phyloP scores from a whole-genome alignment of 2,329 filamentous ascomycete genomes.

The Trichophyton schoenleinii region DNA sequence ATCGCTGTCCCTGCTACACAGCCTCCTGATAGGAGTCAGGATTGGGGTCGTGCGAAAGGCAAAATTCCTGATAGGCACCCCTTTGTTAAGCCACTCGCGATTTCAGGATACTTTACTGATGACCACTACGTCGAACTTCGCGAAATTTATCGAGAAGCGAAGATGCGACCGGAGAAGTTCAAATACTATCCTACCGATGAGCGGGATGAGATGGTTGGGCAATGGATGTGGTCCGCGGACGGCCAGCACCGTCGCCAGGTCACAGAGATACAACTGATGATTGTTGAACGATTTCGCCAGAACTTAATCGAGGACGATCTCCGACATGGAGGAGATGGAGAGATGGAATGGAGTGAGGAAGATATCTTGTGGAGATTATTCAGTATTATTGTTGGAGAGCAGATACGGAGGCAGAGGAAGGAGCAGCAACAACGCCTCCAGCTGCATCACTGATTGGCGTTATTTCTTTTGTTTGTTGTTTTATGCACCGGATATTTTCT shows the following conservation, averaged over 20 bases:
- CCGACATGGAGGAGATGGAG: conserved; percentile 26
- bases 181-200: conserved; percentile 25
- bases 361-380: conserved; percentile 34
- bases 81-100: conserved; percentile 18
- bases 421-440: neutral
- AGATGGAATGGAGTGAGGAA: conserved; percentile 33
- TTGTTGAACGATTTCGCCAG: conserved; percentile 30
- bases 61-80: neutral
- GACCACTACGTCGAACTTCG: conserved; percentile 30
- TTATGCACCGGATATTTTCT: neutral
- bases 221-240: conserved; percentile 33
- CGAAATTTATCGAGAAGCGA: conserved; percentile 28
- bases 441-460: neutral
- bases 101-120: conserved; percentile 31
- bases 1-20: neutral
- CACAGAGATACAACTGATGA: conserved; percentile 31
- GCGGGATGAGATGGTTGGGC: conserved; percentile 29
- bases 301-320: conserved; percentile 25
- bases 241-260: conserved; percentile 29
- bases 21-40: neutral
- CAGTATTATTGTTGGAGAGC: conserved; percentile 37
- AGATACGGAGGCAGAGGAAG: conserved; percentile 31
- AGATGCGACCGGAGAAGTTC: conserved; percentile 27
- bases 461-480: neutral
- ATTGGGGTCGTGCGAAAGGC: neutral